Conservation (phyloP, 441 rosid species). For the Pelargonium cotyledonis region DNA sequence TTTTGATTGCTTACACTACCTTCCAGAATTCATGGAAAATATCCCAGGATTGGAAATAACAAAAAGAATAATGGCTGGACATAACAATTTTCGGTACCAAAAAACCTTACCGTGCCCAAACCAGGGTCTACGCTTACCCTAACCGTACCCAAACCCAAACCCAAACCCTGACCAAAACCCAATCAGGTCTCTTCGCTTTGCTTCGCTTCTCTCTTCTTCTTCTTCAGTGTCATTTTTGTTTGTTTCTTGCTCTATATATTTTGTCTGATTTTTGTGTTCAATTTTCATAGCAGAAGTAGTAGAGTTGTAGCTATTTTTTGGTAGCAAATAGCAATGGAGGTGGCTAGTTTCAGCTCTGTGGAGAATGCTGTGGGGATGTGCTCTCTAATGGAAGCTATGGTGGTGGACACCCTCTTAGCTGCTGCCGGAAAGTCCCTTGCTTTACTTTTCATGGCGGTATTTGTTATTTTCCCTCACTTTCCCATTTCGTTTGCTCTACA, state of each 20-base stretch:
- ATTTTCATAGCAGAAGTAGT: not conserved
- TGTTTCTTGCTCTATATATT: not conserved
- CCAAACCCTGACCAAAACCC: not conserved
- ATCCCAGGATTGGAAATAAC: not conserved
- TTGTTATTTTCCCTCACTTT: not conserved
- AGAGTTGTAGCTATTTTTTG: not conserved
- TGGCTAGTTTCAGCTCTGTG: not conserved
- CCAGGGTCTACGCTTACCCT: not conserved
- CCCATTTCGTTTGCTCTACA: not conserved
- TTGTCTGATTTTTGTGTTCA: not conserved
- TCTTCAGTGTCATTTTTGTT: not conserved
- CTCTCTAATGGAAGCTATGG: constrained; percentile 3
- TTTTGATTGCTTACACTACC: no score
- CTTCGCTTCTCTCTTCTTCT: not conserved
- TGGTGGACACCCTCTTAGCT: constrained; percentile 6
- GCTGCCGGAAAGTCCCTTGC: not conserved
- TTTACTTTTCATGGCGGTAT: constrained; percentile 5
- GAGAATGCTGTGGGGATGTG: not conserved
- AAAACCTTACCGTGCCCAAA: not conserved
- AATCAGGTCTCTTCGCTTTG: not conserved
- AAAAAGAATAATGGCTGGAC: not conserved
- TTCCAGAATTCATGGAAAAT: no score
- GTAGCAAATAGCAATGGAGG: not conserved
- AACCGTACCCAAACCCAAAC: constrained; percentile 8
- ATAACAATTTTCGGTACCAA: not conserved